Conservation (phyloP, 495 filamentous ascomycete genomes). For the Trichoderma virens region DNA sequence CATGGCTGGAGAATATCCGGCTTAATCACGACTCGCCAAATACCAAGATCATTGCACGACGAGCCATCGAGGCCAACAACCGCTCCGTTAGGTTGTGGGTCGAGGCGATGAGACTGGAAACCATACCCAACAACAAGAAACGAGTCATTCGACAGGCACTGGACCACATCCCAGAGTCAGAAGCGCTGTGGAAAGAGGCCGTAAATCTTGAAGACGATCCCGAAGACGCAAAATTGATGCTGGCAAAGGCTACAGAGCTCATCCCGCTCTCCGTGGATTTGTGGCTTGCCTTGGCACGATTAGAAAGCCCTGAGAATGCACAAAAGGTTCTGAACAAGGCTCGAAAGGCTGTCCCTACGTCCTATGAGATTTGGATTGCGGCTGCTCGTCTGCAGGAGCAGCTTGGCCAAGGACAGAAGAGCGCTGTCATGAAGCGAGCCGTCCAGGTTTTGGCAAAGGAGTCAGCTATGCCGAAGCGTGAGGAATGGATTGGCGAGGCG, state of each 20-base stretch:
- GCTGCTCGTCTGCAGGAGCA: constrained; percentile 89
- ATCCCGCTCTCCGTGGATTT: constrained; percentile 89
- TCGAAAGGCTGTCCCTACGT: constrained; percentile 84
- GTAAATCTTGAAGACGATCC: constrained; percentile 90
- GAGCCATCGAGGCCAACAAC: constrained; percentile 84
- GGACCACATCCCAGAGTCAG: constrained; percentile 82
- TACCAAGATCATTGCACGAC: constrained; percentile 90
- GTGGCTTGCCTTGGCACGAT: constrained; percentile 85
- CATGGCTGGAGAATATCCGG: constrained; percentile 91
- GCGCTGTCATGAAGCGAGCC: constrained; percentile 91
- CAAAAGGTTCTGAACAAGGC: constrained; percentile 93
- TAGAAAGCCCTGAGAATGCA: constrained; percentile 83
- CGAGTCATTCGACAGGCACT: constrained; percentile 82
- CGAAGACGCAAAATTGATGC: constrained; percentile 73
- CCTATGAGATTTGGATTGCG: constrained; percentile 92
- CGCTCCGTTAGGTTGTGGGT: constrained; percentile 87
- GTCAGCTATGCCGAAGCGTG: constrained; percentile 90
- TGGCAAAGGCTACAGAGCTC: constrained; percentile 89
- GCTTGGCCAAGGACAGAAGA: constrained; percentile 59
- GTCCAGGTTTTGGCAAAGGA: constrained; percentile 83
- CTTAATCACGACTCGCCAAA: constrained; percentile 78
- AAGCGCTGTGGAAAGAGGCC: constrained; percentile 93
- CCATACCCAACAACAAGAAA: constrained; percentile 71
- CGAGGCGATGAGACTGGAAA: constrained; percentile 89
- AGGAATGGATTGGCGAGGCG: constrained; percentile 94